A percentile compares a stretch with the other conserved stretches of the same genome.
These are phyloP conservation scores for Candida sakaeoensis DNA, from an alignment of 805 yeast genomes.

Conservation along the genomic window DNA sequence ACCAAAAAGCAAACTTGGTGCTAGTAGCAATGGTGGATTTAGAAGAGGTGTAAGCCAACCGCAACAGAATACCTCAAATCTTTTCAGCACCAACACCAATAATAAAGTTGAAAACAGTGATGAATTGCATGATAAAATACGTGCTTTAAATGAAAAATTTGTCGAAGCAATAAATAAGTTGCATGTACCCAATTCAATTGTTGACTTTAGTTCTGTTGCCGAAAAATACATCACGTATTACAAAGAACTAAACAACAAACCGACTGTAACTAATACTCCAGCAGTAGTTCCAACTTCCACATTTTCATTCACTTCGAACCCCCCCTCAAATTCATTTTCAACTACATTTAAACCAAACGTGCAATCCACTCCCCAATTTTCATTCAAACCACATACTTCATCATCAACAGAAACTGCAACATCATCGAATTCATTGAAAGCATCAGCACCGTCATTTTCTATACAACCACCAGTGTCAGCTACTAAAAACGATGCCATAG, in stretches of 20 bases:
- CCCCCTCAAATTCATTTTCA: neutral
- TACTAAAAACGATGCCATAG: neutral
- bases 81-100: neutral
- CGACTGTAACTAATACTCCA: neutral
- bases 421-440: neutral
- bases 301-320: slow-evolving; percentile 4
- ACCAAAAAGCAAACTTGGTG: slow-evolving; percentile 38
- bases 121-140: slow-evolving; percentile 46
- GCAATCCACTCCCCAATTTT: slow-evolving; percentile 1
- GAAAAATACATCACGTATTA: slow-evolving; percentile 58
- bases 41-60: neutral
- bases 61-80: neutral
- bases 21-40: slow-evolving; percentile 9
- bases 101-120: neutral
- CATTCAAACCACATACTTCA: slow-evolving; percentile 1
- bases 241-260: slow-evolving; percentile 16
- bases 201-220: slow-evolving; percentile 52
- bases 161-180: slow-evolving; percentile 43
- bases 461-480: neutral
- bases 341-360: slow-evolving; percentile 1
- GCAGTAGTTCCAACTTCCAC: slow-evolving; percentile 1
- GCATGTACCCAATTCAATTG: slow-evolving; percentile 43
- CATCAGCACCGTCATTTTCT: slow-evolving; percentile 1
- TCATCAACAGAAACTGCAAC: neutral
- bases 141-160: slow-evolving; percentile 65